Conservation (phyloP, 331 rosid species). For the Quercus tomentella region DNA sequence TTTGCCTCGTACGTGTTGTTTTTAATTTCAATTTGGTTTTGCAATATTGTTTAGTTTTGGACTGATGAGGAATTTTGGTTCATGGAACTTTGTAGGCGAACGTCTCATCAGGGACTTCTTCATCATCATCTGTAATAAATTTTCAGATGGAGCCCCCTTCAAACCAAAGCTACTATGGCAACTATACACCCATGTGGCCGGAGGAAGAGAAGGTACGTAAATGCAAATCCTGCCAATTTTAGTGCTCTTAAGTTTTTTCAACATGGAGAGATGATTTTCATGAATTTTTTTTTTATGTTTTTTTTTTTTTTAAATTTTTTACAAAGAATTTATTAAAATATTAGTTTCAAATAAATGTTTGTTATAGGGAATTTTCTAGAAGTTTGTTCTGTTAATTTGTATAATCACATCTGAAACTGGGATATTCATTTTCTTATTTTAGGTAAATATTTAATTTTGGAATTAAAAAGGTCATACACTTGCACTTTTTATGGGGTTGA, state of each 20-base stretch:
- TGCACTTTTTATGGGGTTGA: too few species aligned
- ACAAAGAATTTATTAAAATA: too few species aligned
- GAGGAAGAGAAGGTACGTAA: constrained; percentile 53
- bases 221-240: neutral
- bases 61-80: constrained; percentile 11
- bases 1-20: neutral
- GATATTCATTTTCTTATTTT: neutral
- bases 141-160: constrained; percentile 94
- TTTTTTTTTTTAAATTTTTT: too few species aligned
- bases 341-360: neutral
- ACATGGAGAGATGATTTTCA: neutral
- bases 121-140: constrained; percentile 37
- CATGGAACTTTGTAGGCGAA: constrained; percentile 51
- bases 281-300: too few species aligned
- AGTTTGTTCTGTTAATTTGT: neutral
- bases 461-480: neutral
- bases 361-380: neutral
- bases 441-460: neutral
- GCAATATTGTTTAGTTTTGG: neutral
- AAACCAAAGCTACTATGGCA: constrained; percentile 74
- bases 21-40: neutral
- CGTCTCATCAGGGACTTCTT: constrained; percentile 49
- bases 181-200: constrained; percentile 27
- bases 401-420: neutral
- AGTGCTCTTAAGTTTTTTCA: neutral